Conservation (phyloP, 441 rosid genomes). For the Pelargonium citronellum region DNA sequence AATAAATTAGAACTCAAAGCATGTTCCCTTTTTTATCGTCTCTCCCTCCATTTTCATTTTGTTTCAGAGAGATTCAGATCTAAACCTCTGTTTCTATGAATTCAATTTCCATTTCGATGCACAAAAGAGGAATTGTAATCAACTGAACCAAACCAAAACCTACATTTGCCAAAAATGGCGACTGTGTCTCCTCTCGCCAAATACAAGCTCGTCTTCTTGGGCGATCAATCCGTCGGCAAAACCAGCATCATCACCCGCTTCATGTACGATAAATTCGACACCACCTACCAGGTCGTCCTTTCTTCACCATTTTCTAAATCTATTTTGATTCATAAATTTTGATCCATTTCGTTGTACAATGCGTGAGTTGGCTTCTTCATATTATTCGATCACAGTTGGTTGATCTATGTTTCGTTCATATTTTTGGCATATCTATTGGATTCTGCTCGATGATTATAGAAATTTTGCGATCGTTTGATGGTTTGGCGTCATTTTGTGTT, state of each 20-base stretch:
- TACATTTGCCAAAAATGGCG: slow-evolving; percentile 37
- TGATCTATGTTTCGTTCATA: background rate
- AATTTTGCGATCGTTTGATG: no score
- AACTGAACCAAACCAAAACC: background rate
- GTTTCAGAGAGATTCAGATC: no score
- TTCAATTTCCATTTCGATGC: no score
- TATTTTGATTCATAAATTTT: no score
- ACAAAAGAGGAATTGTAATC: no score
- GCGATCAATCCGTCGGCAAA: slow-evolving; percentile 85
- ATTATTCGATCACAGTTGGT: background rate
- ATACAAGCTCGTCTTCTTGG: slow-evolving; percentile 81
- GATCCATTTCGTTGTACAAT: no score
- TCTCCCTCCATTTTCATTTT: no score
- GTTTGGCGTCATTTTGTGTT: background rate
- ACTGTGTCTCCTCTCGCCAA: slow-evolving; percentile 85
- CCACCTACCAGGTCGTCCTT: slow-evolving; percentile 71
- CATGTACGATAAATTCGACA: slow-evolving; percentile 93
- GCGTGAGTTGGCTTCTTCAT: background rate
- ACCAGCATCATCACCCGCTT: slow-evolving; percentile 89
- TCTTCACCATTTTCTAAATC: background rate
- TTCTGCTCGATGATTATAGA: no score
- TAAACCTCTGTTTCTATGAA: no score
- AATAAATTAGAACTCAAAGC: no score
- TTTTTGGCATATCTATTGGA: no score
- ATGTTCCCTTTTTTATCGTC: no score